Conservation (phyloP, 1,284 basidiomycete genomes). For the Ustilago trichophora region DNA sequence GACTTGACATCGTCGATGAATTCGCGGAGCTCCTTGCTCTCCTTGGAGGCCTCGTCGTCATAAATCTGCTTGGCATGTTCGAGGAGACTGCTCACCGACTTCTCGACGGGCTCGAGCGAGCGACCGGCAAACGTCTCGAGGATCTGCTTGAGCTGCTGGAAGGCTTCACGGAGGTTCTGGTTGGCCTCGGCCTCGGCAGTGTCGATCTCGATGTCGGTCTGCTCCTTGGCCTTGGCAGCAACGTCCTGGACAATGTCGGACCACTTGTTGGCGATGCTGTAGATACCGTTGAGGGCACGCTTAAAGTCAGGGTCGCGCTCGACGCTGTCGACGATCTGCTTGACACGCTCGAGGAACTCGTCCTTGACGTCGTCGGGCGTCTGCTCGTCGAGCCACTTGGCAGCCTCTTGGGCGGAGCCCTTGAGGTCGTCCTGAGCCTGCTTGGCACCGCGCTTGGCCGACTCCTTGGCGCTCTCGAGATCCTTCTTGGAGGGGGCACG, state of each 20-base stretch:
- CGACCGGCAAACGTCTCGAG: conserved; percentile 67
- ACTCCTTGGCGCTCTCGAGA: conserved; percentile 63
- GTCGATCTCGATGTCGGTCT: conserved; percentile 67
- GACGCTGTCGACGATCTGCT: conserved; percentile 63
- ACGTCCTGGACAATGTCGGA: conserved; percentile 67
- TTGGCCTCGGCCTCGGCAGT: conserved; percentile 66
- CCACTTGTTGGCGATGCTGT: conserved; percentile 69
- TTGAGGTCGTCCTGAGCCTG: conserved; percentile 61
- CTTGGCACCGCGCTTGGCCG: conserved; percentile 67
- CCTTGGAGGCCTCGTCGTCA: conserved; percentile 60
- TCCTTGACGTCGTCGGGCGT: conserved; percentile 69
- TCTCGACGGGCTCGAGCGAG: conserved; percentile 48
- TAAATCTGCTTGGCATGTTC: conserved; percentile 66
- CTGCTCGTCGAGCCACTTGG: conserved; percentile 68
- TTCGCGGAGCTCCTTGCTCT: conserved; percentile 65
- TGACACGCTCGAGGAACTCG: conserved; percentile 67
- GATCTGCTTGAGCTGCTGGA: conserved; percentile 67
- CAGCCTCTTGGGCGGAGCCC: conserved; percentile 34
- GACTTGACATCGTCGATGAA: conserved; percentile 60
- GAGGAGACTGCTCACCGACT: conserved; percentile 67
- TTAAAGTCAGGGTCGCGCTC: conserved; percentile 67
- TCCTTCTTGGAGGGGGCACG: conserved; percentile 64
- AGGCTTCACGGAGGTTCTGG: conserved; percentile 68
- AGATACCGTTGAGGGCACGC: conserved; percentile 67
- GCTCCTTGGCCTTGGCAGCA: conserved; percentile 66